Evolutionary conservation across 495 filamentous ascomycete genomes (phyloP).

Genomic region (Podospora didyma): DNA sequence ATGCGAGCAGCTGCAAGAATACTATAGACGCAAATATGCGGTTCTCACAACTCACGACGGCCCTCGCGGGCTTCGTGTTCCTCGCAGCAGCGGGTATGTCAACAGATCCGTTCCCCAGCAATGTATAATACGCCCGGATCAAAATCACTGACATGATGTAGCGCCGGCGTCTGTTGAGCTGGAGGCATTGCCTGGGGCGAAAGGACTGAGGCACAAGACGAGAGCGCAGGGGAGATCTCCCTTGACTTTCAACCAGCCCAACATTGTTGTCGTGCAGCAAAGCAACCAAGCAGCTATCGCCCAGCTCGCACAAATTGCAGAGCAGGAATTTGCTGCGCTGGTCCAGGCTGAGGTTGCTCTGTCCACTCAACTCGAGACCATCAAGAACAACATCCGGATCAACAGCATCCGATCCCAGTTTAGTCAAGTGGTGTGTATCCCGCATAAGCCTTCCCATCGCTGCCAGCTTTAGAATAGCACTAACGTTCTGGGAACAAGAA

Average conservation of each 20-base stretch:
- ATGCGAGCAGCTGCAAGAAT: conserved; percentile 14
- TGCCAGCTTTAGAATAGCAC: neutral
- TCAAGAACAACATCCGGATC: conserved; percentile 37
- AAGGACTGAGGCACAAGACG: conserved; percentile 23
- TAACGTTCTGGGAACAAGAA: conserved; percentile 29
- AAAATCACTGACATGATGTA: conserved; percentile 16
- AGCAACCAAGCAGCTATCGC: conserved; percentile 23
- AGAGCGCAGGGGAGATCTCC: conserved; percentile 15
- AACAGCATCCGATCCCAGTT: conserved; percentile 33
- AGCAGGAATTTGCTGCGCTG: conserved; percentile 30
- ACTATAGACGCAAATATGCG: conserved; percentile 21
- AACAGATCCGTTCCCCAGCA: neutral
- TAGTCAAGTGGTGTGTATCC: conserved; percentile 26
- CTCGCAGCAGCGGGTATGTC: conserved; percentile 28
- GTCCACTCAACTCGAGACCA: conserved; percentile 26
- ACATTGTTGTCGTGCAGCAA: conserved; percentile 23
- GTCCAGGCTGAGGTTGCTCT: conserved; percentile 31
- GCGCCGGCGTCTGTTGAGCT: conserved; percentile 18
- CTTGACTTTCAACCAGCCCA: conserved; percentile 23
- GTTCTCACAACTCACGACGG: conserved; percentile 20
- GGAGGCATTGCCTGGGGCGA: conserved; percentile 7
- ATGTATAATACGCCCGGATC: neutral
- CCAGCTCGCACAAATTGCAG: conserved; percentile 27
- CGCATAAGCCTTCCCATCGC: neutral
- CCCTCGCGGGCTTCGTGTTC: conserved; percentile 26